Evolutionary conservation across 2,329 filamentous ascomycete species (phyloP), one percentile per base, ranked within the genome.

Genomic region (Diaporthe vaccinii): DNA sequence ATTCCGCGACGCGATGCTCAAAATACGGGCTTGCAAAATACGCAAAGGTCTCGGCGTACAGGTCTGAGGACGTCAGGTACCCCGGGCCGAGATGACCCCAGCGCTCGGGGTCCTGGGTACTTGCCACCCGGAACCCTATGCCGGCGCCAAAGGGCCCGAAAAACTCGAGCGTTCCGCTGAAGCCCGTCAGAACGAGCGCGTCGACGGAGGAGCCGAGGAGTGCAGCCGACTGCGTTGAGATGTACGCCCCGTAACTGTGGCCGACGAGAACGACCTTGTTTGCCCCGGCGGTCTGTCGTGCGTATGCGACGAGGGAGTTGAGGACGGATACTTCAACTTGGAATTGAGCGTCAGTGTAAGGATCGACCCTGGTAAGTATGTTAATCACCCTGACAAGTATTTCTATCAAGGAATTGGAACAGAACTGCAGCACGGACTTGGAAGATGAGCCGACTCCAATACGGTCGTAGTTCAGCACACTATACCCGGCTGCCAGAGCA

Each of bases 371-470:
- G 36, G 4, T 39, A 1, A 1, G 14, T n/a, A 0, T 46, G 74
- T 74, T 31, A 74, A 31, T 20, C 4, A 15, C 34, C 2, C 1
- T 20, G 20, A 53, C 9, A 51, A 14, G 15, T 14, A 9, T 15
- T 8, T 15, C 2, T 51, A 22, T 65, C 55, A 39, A 20, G 39
- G 4, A 61, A 10, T 3, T 14, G 8, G 34, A 34, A 25, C 14
- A 8, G 4, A n/a, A 31, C 9, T 22, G 51, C 6, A 39, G 3
- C 12, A 59, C 78, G 53, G 68, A 81, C 81, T 79, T 82, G n/a
- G 81, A 80, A 34, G 81, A 82, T 4, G 80, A 81, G 7, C 80
- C 78, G 4, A 82, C 80, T 22, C 81, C 81, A n/a, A 82, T 82
- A 17, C 81, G 79, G 62, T 82, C 80, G 28, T 82, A 82, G 62